Conservation (phyloP, 371 early-diverging fungal genomes). For the Actinomortierella ambigua region DNA sequence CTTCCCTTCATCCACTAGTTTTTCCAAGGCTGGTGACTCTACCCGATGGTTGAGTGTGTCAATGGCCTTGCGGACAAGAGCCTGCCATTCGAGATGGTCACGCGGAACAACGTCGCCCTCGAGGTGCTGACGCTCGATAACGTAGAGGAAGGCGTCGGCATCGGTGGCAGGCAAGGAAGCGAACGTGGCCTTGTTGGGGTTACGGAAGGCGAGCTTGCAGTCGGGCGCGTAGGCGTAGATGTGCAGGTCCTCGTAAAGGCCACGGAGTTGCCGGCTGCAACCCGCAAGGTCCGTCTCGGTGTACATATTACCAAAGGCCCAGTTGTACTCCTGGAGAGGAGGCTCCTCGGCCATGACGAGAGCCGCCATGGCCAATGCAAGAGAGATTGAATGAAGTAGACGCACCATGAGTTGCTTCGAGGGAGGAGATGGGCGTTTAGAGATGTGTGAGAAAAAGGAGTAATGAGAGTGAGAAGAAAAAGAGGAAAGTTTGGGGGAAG, state of each 20-base stretch:
- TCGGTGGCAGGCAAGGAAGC: slow-evolving; percentile 24
- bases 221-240: slow-evolving; percentile 34
- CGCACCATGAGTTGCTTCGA: slow-evolving; percentile 22
- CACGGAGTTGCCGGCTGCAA: slow-evolving; percentile 33
- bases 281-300: slow-evolving; percentile 15
- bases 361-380: slow-evolving; percentile 25
- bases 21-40: too few species aligned
- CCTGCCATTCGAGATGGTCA: too few species aligned
- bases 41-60: too few species aligned
- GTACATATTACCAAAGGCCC: slow-evolving; percentile 41
- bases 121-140: slow-evolving; percentile 40
- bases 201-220: slow-evolving; percentile 25
- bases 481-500: background rate
- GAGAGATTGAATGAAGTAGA: slow-evolving; percentile 22
- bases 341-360: slow-evolving; percentile 8
- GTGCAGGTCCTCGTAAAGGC: slow-evolving; percentile 37
- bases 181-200: slow-evolving; percentile 10
- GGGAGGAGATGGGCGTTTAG: background rate
- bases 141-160: slow-evolving; percentile 27
- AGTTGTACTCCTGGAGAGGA: slow-evolving; percentile 10
- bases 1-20: too few species aligned
- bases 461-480: background rate
- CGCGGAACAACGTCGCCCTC: slow-evolving; percentile 21
- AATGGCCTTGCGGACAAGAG: too few species aligned
- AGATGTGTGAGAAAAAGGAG: background rate